Evolutionary conservation across 306 rosid species (phyloP).

Genomic region (Gleditsia sinensis): DNA sequence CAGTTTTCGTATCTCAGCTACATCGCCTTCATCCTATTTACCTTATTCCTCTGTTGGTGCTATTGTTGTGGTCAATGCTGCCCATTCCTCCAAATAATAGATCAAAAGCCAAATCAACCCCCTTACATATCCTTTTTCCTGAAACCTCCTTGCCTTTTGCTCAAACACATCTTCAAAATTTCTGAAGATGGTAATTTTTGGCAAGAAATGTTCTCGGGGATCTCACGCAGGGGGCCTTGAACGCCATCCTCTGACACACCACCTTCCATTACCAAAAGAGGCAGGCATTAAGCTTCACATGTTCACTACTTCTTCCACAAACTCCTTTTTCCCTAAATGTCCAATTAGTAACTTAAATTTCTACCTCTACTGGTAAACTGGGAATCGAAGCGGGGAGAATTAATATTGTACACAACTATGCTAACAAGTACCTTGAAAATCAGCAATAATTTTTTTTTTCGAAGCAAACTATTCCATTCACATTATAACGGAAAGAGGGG

Average conservation of each 20-base stretch:
- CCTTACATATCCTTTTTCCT: conserved; percentile 60
- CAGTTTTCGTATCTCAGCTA: conserved; percentile 46
- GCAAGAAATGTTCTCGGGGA: conserved; percentile 73
- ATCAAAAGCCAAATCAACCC: conserved; percentile 43
- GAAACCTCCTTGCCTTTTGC: conserved; percentile 59
- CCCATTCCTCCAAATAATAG: conserved; percentile 39
- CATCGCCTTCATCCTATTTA: conserved; percentile 37
- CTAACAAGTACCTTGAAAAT: neutral
- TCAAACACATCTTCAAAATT: conserved; percentile 47
- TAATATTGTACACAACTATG: neutral
- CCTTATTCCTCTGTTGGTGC: conserved; percentile 53
- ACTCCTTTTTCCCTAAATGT: conserved; percentile 37
- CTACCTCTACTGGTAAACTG: too few relatives aligned
- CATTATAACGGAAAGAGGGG: neutral
- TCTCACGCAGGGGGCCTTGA: conserved; percentile 78
- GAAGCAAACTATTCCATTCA: neutral
- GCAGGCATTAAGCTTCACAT: conserved; percentile 74
- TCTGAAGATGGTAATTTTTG: conserved; percentile 69
- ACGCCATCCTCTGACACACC: conserved; percentile 75
- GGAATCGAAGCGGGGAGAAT: too few relatives aligned
- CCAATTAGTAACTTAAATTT: conserved; percentile 44
- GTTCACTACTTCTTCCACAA: conserved; percentile 53
- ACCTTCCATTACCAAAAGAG: conserved; percentile 70
- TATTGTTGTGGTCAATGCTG: conserved; percentile 43
- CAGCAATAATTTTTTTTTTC: neutral